Evolutionary conservation across 495 filamentous ascomycete genomes (phyloP), one percentile per base, ranked within the genome.

Genomic region (Cercophora newfieldiana): DNA sequence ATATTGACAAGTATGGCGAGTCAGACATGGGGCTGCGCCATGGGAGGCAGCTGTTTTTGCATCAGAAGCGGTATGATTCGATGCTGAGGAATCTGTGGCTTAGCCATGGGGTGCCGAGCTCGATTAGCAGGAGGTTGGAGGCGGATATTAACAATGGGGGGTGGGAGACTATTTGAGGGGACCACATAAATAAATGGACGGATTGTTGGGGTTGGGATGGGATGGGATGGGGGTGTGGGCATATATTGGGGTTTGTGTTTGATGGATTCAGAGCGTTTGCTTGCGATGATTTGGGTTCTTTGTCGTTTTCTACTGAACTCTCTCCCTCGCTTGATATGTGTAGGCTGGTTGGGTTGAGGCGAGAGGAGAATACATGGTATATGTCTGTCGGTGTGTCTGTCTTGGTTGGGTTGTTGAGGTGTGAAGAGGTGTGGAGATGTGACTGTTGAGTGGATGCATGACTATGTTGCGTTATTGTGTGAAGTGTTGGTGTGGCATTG

Each of bases 81-180:
- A 85, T 97, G 68, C 80, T 97, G 44, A 83, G 95, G 57, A 91
- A 87, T 68, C 86, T 93, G 25, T 98, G 96, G 95, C 80, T 99
- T 64, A 86, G 88, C 24, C 93, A 97, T 69, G 87, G 88, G 24
- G 86, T 98, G 31, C 93, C 92, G n/a, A 94, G 90, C 54, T 89
- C 89, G 33, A 96, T 99, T 72, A 89, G 89, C 61, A 83, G 95
- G 66, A 93, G 93, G 75, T 78, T 98, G 66, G 95, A 99, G 80
- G 89, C 89, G 12, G 95, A 99, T 72, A 91, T 97, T 50, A 98
- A 98, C 73, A 96, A 90, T 68, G 95, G 95, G 7, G 95, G 95
- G 2, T 99, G 95, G 95, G 95, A 99, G 79, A 97, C 94, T 14
- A 69, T 74, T 47, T 74, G 44, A n/a, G n/a, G n/a, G n/a, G n/a